A percentile compares a stretch with the other conserved stretches of the same genome.
phyloP scores from a whole-genome alignment of 139 green algal genomes.

The Tetraselmis striata region DNA sequence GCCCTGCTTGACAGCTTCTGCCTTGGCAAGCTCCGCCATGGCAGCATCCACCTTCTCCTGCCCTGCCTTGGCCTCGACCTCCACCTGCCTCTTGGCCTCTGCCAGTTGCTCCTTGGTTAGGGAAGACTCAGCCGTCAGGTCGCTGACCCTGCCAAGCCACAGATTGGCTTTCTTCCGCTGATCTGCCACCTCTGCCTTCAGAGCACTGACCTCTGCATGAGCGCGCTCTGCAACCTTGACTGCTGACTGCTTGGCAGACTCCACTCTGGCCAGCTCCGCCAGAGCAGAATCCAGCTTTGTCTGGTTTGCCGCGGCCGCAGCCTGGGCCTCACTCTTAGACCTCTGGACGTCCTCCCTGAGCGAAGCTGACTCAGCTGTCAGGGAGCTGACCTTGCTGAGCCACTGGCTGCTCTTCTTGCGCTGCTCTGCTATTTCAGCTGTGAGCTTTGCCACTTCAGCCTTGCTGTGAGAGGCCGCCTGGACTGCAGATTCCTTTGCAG shows the following conservation, averaged over 20 bases:
- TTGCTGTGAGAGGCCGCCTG: not conserved
- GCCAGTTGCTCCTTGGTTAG: not conserved
- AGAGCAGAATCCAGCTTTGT: not conserved
- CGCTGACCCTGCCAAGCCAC: not conserved
- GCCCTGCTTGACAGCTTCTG: not conserved
- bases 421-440: not conserved
- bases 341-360: not conserved
- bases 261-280: not conserved
- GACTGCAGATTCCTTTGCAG: not conserved
- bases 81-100: not conserved
- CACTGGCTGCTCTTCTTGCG: not conserved
- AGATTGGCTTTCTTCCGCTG: not conserved
- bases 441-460: not conserved
- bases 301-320: not conserved
- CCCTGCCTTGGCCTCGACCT: not conserved
- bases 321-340: not conserved
- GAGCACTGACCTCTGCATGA: not conserved
- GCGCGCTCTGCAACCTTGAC: not conserved
- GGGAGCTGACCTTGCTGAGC: not conserved
- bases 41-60: not conserved
- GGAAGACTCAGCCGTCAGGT: not conserved
- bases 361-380: not conserved
- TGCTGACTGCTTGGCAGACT: not conserved
- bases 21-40: not conserved
- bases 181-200: not conserved